Evolutionary conservation across 768 basidiomycete species (phyloP), one percentile per base, ranked within the genome.

Genomic region (Tulasnella sp.): DNA sequence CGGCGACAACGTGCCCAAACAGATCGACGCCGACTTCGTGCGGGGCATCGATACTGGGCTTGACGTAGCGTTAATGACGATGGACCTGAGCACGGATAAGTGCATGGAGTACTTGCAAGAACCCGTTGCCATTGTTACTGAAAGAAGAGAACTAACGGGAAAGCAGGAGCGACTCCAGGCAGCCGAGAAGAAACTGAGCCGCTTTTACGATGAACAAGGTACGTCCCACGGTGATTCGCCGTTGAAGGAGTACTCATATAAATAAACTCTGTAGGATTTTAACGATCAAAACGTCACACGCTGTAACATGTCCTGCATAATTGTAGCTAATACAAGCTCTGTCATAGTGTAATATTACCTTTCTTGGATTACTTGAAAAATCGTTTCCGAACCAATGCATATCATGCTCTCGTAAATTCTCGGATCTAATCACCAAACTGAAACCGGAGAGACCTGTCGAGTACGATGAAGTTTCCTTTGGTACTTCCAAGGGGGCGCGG

Each of bases 21-120:
- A 87, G 5, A 87, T 91, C 75, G 89, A 91, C 78, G 79, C 85
- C 49, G 86, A 88, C 71, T 86, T 90, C 31, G 84, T 90, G 3
- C 85, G 85, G 3, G 90, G 89, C 0, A 77, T 89, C 3, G 84
- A 86, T 72, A 81, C 84, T 0, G 85, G 83, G 0, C 80, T 91
- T 1, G 83, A 89, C 9, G 81, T 80, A 17, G 84, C 82, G 0
- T 82, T 93, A 3, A 82, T 91, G 67, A 86, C 87, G 15, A 86
- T 87, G 0, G 77, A 83, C 0, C 85, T 88, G 17, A 89, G 85
- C 0, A 79, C 81, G 15, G 79, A 82, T 0, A 87, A 86, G 25
- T 91, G 89, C 80, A 81, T 82, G 77, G 85, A 87, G 42, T 84
- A 88, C 69, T 82, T 90, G 1, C 85, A 86, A 78, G 89, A 92